A percentile compares a stretch with the other conserved stretches of the same genome.
These are phyloP conservation scores for Nicotiana paniculata DNA, from an alignment of 257 asterid species.

Conservation along the genomic window DNA sequence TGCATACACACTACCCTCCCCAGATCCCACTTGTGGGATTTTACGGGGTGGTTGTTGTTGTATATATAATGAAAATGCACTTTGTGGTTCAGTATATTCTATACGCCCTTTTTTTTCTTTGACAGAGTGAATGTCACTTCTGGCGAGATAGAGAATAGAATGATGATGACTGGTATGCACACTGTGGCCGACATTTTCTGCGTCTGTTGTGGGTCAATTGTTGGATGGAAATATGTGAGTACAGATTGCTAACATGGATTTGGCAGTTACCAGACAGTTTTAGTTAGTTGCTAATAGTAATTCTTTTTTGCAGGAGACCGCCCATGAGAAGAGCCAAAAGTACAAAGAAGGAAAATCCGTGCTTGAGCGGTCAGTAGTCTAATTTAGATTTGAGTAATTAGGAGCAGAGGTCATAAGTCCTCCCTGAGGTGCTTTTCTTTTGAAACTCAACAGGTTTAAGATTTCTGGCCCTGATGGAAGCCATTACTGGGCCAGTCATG, in stretches of 20 bases:
- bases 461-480: slow-evolving; percentile 18
- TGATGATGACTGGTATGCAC: slow-evolving; percentile 76
- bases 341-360: slow-evolving; percentile 28
- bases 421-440: background rate
- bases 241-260: background rate
- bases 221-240: slow-evolving; percentile 86
- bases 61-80: background rate
- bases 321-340: slow-evolving; percentile 17
- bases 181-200: slow-evolving; percentile 64
- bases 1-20: too few species aligned
- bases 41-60: too few species aligned
- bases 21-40: too few species aligned
- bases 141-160: slow-evolving; percentile 61
- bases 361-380: slow-evolving; percentile 19
- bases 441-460: slow-evolving; percentile 15
- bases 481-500: slow-evolving; percentile 48
- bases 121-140: slow-evolving; percentile 55
- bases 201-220: slow-evolving; percentile 56
- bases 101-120: background rate
- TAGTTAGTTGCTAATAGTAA: background rate
- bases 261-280: background rate
- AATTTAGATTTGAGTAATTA: background rate
- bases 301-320: slow-evolving; percentile 40
- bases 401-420: background rate
- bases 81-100: background rate